phyloP scores from a whole-genome alignment of 2,329 filamentous ascomycete species.

The Stachybotrys echinatus region DNA sequence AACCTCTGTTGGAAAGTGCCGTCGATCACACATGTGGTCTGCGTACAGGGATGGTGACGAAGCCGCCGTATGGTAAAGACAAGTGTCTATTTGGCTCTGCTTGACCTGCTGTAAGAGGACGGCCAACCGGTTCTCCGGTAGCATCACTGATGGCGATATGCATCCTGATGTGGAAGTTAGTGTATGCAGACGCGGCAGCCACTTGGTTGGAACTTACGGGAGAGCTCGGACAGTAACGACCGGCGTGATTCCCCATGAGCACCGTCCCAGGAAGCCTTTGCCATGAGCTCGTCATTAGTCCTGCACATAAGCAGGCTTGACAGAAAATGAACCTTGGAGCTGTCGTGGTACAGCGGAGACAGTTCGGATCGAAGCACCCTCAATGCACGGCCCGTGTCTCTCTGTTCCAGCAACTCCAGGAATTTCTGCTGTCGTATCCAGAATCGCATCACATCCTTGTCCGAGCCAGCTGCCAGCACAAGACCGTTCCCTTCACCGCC shows the following conservation, averaged over 20 bases:
- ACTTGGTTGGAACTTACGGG: slow-evolving; percentile 54
- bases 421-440: slow-evolving; percentile 92
- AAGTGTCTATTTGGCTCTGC: slow-evolving; percentile 73
- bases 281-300: slow-evolving; percentile 68
- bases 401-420: slow-evolving; percentile 76
- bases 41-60: slow-evolving; percentile 78
- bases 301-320: slow-evolving; percentile 90
- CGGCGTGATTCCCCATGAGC: slow-evolving; percentile 70
- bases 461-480: slow-evolving; percentile 68
- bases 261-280: slow-evolving; percentile 80
- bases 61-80: slow-evolving; percentile 82
- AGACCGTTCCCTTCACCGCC: slow-evolving; percentile 50
- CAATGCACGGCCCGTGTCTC: slow-evolving; percentile 69
- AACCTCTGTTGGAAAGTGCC: slow-evolving; percentile 71
- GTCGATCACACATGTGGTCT: slow-evolving; percentile 78
- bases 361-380: slow-evolving; percentile 82
- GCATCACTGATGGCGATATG: slow-evolving; percentile 95
- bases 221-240: slow-evolving; percentile 72
- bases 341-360: slow-evolving; percentile 78
- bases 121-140: slow-evolving; percentile 84
- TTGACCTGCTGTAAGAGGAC: slow-evolving; percentile 80
- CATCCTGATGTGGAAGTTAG: slow-evolving; percentile 50
- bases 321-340: slow-evolving; percentile 70
- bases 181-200: neutral
- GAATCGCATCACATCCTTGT: slow-evolving; percentile 78